Conservation (phyloP, 2,329 filamentous ascomycete genomes). For the Clonostachys rhizophaga region DNA sequence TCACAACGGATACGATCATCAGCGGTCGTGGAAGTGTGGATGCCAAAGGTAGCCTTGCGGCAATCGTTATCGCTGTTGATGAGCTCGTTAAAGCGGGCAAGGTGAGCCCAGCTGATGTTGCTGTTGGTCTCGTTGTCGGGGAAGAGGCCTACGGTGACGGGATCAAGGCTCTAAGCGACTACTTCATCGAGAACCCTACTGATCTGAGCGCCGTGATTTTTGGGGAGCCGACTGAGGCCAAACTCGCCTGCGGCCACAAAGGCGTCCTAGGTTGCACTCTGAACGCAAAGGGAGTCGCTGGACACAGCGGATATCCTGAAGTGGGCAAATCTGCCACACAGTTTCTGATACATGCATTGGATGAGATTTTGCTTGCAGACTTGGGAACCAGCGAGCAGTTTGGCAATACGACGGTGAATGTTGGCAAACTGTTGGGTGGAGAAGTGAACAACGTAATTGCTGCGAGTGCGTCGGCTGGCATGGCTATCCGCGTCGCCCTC, state of each 20-base stretch:
- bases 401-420: constrained; percentile 84
- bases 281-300: constrained; percentile 66
- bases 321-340: constrained; percentile 82
- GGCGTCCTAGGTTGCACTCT: constrained; percentile 39
- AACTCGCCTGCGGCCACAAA: constrained; percentile 15
- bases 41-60: constrained; percentile 59
- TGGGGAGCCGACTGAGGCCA: constrained; percentile 14
- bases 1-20: constrained; percentile 29
- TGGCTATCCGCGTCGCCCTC: constrained; percentile 72
- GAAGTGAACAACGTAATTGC: constrained; percentile 87
- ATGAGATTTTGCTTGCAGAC: constrained; percentile 60
- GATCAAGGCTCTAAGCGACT: constrained; percentile 16
- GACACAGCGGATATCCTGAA: constrained; percentile 90
- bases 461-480: constrained; percentile 60
- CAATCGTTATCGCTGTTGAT: constrained; percentile 38
- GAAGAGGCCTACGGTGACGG: constrained; percentile 13
- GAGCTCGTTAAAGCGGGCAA: constrained; percentile 7
- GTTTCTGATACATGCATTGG: constrained; percentile 67
- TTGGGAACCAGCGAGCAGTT: constrained; percentile 73
- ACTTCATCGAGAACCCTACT: constrained; percentile 44
- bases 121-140: constrained; percentile 12
- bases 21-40: constrained; percentile 65
- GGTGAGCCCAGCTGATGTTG: constrained; percentile 8
- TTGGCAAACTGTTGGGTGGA: constrained; percentile 74
- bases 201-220: constrained; percentile 6